Evolutionary conservation across 305 asterid genomes (phyloP).

Genomic region (Fraxinus albicans): DNA sequence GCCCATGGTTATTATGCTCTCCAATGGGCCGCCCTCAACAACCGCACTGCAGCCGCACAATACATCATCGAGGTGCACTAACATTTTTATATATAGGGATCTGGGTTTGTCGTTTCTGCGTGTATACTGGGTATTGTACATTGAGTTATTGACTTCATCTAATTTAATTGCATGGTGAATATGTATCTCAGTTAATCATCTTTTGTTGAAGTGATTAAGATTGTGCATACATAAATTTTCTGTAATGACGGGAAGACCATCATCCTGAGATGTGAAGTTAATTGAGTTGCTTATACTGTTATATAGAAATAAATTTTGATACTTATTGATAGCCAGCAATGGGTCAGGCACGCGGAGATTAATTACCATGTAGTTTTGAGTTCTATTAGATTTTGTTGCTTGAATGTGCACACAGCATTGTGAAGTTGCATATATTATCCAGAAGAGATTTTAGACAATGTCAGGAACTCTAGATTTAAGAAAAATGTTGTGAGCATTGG

Average conservation of each 20-base stretch:
- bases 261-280: background rate
- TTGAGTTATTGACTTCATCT: background rate
- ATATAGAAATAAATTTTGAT: constrained; percentile 47
- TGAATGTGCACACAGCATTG: background rate
- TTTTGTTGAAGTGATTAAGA: background rate
- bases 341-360: background rate
- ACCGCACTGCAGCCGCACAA: constrained; percentile 81
- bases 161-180: background rate
- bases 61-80: constrained; percentile 75
- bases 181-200: background rate
- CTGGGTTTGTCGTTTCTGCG: background rate
- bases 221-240: background rate
- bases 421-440: background rate
- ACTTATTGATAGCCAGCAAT: constrained; percentile 15
- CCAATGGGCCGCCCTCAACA: constrained; percentile 97
- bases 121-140: background rate
- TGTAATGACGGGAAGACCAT: background rate
- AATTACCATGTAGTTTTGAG: background rate
- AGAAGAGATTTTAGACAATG: background rate
- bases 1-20: constrained; percentile 86
- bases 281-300: background rate
- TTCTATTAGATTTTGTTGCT: background rate
- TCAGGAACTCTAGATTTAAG: background rate
- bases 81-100: background rate
- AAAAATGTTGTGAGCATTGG: background rate